These are phyloP conservation scores for Fremontodendron californicum DNA, from an alignment of 345 rosid species.

Conservation along the genomic window DNA sequence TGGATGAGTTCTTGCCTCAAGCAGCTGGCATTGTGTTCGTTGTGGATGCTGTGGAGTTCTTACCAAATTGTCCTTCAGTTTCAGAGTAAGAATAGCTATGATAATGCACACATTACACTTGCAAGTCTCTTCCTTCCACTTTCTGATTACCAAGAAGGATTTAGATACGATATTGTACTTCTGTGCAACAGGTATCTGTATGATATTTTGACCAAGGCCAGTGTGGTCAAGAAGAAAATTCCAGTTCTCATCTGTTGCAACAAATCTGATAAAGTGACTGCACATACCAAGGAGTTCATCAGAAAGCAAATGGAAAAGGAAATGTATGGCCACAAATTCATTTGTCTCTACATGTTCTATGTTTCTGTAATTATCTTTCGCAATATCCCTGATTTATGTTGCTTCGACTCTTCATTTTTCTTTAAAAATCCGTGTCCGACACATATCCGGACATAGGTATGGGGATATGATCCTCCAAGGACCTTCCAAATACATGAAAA, in stretches of 20 bases:
- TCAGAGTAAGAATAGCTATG: slow-evolving; percentile 57
- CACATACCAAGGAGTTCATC: slow-evolving; percentile 88
- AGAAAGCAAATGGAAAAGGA: slow-evolving; percentile 92
- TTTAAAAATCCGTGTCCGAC: no score
- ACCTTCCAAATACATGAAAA: no score
- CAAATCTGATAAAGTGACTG: slow-evolving; percentile 91
- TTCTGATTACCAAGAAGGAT: not conserved
- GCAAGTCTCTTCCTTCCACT: slow-evolving; percentile 3
- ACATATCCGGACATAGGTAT: no score
- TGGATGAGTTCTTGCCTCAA: slow-evolving; percentile 74
- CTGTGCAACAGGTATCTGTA: slow-evolving; percentile 62
- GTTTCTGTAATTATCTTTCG: not conserved
- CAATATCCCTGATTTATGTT: slow-evolving; percentile 11
- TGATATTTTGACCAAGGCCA: slow-evolving; percentile 79
- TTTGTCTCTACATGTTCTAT: not conserved
- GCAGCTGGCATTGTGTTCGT: slow-evolving; percentile 87
- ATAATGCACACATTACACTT: not conserved
- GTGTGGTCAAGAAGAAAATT: slow-evolving; percentile 66
- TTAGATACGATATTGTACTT: slow-evolving; percentile 18
- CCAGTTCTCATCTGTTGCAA: slow-evolving; percentile 84
- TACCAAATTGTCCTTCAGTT: slow-evolving; percentile 66
- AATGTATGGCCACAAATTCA: slow-evolving; percentile 45
- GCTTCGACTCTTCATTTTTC: no score
- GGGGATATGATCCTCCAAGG: no score
- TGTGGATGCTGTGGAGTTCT: slow-evolving; percentile 87